phyloP scores from a whole-genome alignment of 352 stramenopile species.

The Globisporangium takayamanum region DNA sequence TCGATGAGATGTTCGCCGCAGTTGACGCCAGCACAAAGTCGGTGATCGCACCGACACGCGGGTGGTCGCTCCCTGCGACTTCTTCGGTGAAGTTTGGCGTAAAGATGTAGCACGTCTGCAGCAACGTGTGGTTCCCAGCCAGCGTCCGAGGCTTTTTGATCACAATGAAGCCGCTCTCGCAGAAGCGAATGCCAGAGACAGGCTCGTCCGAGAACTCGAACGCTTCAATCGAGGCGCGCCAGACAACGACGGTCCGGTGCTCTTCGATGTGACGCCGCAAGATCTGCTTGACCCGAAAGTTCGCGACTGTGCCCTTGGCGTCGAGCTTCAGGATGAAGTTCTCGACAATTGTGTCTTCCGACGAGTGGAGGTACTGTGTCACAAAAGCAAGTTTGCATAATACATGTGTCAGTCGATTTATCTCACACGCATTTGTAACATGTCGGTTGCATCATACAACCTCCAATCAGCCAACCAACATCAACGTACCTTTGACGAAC shows the following conservation, averaged over 20 bases:
- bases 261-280: slow-evolving; percentile 51
- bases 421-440: not conserved
- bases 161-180: slow-evolving; percentile 57
- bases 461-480: not conserved
- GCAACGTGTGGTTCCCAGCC: slow-evolving; percentile 17
- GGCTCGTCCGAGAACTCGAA: slow-evolving; percentile 43
- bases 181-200: slow-evolving; percentile 42
- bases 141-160: slow-evolving; percentile 25
- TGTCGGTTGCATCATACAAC: not conserved
- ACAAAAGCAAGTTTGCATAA: not conserved
- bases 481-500: slow-evolving; percentile 8
- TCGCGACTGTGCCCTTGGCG: slow-evolving; percentile 32
- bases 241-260: slow-evolving; percentile 58
- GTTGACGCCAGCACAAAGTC: slow-evolving; percentile 35
- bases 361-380: slow-evolving; percentile 7
- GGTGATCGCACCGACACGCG: slow-evolving; percentile 23
- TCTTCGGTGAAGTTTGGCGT: slow-evolving; percentile 18
- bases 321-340: slow-evolving; percentile 53
- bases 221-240: slow-evolving; percentile 51
- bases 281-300: slow-evolving; percentile 59
- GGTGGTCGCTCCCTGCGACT: slow-evolving; percentile 8
- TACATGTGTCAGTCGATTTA: not conserved
- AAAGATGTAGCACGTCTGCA: slow-evolving; percentile 47
- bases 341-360: slow-evolving; percentile 52
- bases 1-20: slow-evolving; percentile 19